Conservation (phyloP, 768 basidiomycete species). For the Sarcomyxa edulis region DNA sequence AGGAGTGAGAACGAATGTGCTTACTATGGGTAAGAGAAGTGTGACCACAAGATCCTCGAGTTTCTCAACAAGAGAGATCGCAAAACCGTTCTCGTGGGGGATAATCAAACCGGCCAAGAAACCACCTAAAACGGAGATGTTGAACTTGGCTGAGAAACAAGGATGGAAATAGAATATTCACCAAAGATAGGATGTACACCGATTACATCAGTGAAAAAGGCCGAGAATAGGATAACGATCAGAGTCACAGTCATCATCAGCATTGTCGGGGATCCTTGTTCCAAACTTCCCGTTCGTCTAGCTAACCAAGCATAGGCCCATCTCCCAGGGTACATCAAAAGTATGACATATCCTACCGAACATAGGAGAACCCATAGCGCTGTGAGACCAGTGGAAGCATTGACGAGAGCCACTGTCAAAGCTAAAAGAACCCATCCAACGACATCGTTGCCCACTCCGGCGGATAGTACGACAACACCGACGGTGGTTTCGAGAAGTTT, state of each 20-base stretch:
- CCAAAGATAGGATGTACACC: slow-evolving; percentile 71
- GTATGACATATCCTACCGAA: slow-evolving; percentile 56
- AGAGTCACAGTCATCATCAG: slow-evolving; percentile 77
- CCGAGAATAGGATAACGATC: slow-evolving; percentile 66
- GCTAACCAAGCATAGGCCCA: slow-evolving; percentile 67
- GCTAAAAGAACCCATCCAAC: slow-evolving; percentile 86
- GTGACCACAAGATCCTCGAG: slow-evolving; percentile 83
- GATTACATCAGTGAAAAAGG: slow-evolving; percentile 85
- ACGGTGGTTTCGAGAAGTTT: slow-evolving; percentile 81
- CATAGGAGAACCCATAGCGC: slow-evolving; percentile 80
- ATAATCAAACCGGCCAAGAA: slow-evolving; percentile 81
- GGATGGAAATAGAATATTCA: slow-evolving; percentile 15
- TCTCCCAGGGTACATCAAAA: slow-evolving; percentile 61
- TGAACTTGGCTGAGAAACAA: slow-evolving; percentile 15
- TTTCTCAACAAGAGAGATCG: slow-evolving; percentile 76
- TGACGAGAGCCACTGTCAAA: slow-evolving; percentile 78
- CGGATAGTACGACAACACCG: slow-evolving; percentile 77
- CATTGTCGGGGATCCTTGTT: slow-evolving; percentile 65
- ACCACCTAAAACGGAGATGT: slow-evolving; percentile 42
- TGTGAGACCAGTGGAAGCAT: slow-evolving; percentile 65
- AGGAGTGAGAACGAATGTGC: slow-evolving; percentile 17
- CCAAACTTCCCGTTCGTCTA: slow-evolving; percentile 62
- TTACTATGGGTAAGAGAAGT: slow-evolving; percentile 70
- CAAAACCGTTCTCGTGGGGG: slow-evolving; percentile 79
- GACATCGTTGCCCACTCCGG: slow-evolving; percentile 75